These are phyloP conservation scores for Phialophora chinensis DNA, from an alignment of 2,329 filamentous ascomycete genomes.

Conservation along the genomic window DNA sequence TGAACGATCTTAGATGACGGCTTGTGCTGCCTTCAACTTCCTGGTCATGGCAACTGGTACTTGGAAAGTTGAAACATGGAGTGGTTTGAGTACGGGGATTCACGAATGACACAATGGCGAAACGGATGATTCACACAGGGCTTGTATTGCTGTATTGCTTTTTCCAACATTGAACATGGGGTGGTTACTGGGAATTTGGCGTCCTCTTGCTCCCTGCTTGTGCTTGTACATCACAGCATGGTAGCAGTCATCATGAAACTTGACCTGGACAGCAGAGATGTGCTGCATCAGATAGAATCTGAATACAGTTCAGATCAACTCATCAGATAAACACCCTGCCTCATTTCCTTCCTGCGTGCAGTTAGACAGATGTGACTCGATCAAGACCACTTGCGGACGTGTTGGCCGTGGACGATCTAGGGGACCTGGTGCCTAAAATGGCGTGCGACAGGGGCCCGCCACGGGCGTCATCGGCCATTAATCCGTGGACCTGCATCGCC, in stretches of 20 bases:
- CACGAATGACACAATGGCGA: conserved; percentile 35
- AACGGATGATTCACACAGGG: conserved; percentile 38
- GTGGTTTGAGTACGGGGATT: conserved; percentile 34
- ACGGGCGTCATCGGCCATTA: background rate
- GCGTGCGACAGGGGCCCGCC: background rate
- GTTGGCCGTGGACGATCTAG: background rate
- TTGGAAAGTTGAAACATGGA: conserved; percentile 27
- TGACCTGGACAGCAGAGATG: conserved; percentile 32
- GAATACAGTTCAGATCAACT: conserved; percentile 34
- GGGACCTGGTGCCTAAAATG: background rate
- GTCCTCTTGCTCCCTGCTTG: conserved; percentile 31
- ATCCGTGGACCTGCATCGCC: background rate
- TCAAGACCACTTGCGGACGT: background rate
- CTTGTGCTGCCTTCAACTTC: conserved; percentile 25
- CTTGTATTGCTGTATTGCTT: conserved; percentile 30
- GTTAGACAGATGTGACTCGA: background rate
- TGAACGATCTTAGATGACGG: conserved; percentile 74
- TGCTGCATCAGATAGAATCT: conserved; percentile 35
- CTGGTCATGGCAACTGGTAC: conserved; percentile 18
- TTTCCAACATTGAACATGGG: conserved; percentile 30
- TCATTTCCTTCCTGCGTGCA: background rate
- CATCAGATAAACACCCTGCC: conserved; percentile 8
- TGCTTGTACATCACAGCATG: conserved; percentile 36
- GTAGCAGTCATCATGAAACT: conserved; percentile 34
- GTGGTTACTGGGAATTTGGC: conserved; percentile 32